Evolutionary conservation across 2,329 filamentous ascomycete genomes (phyloP), one percentile per base, ranked within the genome.

Genomic region (Alternaria solani): DNA sequence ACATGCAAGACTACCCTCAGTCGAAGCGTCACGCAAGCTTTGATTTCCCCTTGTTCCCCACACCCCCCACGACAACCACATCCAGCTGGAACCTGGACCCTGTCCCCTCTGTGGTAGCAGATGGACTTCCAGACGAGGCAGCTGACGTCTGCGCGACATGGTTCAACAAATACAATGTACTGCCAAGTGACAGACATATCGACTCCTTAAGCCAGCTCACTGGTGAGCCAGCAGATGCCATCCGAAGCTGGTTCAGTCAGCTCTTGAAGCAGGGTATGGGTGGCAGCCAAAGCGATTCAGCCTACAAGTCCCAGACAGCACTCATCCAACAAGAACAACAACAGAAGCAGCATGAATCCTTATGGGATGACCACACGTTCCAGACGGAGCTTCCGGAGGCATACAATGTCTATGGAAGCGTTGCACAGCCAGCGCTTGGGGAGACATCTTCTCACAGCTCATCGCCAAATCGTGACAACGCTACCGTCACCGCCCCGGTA

Each of bases 291-390:
- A 55, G 58, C 28, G 76, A 78, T 51, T 78, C 75, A 8, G 76
- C 75, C 28, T 78, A 78, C 61, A 77, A 74, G 55, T 78, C 76
- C n/a, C 75, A 77, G 54, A 77, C 76, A 12, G 70, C 68, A 42
- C 65, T 75, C 42, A 68, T 65, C 25, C 68, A 70, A 38, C 46
- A 38, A 48, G 46, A 48, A 34, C 46, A 36, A 18, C 46, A 23
- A 23, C 46, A 48, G 55, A 51, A 28, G 26, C 65, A 64, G 25
- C 64, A 65, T 39, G 62, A 70, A 6, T 61, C 72, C 47, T 68
- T 72, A 28, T 66, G 68, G 62, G 61, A 68, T 32, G 62, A 67
- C 6, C 60, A 52, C 23, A 49, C 61, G 7, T 67, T 63, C 36
- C 59, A 64, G 30, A 64, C 66, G 43, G 61, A 67, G 12, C 57